Evolutionary conservation across 1,139 yeast genomes (phyloP), one percentile per base, ranked within the genome.

Genomic region (Suhomyces kunorum): DNA sequence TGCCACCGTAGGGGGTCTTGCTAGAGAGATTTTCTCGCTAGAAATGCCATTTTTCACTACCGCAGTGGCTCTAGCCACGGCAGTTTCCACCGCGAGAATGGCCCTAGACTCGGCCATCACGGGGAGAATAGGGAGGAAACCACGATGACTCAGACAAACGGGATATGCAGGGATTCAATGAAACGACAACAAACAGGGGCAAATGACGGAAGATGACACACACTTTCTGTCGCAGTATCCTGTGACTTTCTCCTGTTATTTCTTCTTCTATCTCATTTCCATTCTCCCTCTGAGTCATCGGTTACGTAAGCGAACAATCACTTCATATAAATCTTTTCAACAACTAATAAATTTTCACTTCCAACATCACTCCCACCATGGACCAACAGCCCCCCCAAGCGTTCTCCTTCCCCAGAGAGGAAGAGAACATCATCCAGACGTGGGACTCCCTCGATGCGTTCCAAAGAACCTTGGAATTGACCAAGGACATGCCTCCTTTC

Each of bases 401-500:
- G 48, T 71, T 70, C 55, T 76, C 83, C 56, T 92, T 92, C 71
- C 88, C 98, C 38, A 76, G 71, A 53, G 97, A 89, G 59, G 99
- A 92, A 69, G 94, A 86, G 56, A 80, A 81, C 53, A 80, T 90
- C 51, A 75, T 83, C 46, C 71, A 78, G 42, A 77, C 76, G 56
- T 92, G 99, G 99, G 79, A 84, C 41, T 94, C 89, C 47, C 76
- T 87, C 53, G 86, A 89, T 63, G 98, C 98, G 15, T 94, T 94
- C 73, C 89, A 88, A 51, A 83, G 87, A 38, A 82, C 95, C 32
- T 64, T 89, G 50, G 83, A 89, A 63, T 74, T 89, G 51, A 87
- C 95, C 37, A 76, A 90, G 62, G 98, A 80, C 45, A 79, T 83
- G 51, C 95, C 95, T 28, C 85, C 83, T 42, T 92, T 90, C 64